A percentile compares a stretch with the other conserved stretches of the same genome.
Conservation (phyloP, 2,329 filamentous ascomycete genomes). For the Pezicula rhizophila region DNA sequence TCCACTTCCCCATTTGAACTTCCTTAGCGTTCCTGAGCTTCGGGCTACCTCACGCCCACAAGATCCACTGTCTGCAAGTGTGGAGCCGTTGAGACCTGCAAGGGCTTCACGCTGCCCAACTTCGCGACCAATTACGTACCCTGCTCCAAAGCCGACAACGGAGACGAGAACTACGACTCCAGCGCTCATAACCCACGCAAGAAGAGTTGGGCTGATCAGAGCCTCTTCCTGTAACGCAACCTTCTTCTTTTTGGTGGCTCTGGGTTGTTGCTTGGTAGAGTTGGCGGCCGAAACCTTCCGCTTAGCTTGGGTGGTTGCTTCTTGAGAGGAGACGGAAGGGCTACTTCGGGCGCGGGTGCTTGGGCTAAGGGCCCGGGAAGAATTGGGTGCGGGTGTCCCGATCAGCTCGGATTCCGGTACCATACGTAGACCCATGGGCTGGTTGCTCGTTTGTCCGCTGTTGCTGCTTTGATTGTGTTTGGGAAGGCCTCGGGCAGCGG, state of each 20-base stretch:
- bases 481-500: slow-evolving; percentile 75
- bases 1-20: slow-evolving; percentile 25
- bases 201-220: slow-evolving; percentile 51
- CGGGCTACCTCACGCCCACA: slow-evolving; percentile 22
- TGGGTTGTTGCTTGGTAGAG: slow-evolving; percentile 17
- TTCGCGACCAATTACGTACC: slow-evolving; percentile 62
- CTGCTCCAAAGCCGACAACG: slow-evolving; percentile 63
- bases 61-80: slow-evolving; percentile 11
- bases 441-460: slow-evolving; percentile 21
- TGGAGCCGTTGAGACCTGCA: slow-evolving; percentile 17
- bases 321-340: slow-evolving; percentile 17
- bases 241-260: slow-evolving; percentile 46
- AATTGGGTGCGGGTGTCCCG: slow-evolving; percentile 24
- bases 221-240: slow-evolving; percentile 31
- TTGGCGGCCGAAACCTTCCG: slow-evolving; percentile 32
- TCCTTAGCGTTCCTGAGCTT: slow-evolving; percentile 18
- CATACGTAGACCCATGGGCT: slow-evolving; percentile 48
- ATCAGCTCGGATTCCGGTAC: slow-evolving; percentile 56
- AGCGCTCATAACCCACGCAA: slow-evolving; percentile 59
- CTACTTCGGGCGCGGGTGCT: slow-evolving; percentile 18
- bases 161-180: slow-evolving; percentile 63
- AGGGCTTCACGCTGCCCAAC: slow-evolving; percentile 54
- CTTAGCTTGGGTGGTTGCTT: slow-evolving; percentile 41
- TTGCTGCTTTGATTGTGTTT: slow-evolving; percentile 43
- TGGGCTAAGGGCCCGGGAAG: slow-evolving; percentile 19